These are phyloP conservation scores for Phanerodontia chrysosporium DNA, from an alignment of 768 basidiomycete genomes.

Conservation along the genomic window DNA sequence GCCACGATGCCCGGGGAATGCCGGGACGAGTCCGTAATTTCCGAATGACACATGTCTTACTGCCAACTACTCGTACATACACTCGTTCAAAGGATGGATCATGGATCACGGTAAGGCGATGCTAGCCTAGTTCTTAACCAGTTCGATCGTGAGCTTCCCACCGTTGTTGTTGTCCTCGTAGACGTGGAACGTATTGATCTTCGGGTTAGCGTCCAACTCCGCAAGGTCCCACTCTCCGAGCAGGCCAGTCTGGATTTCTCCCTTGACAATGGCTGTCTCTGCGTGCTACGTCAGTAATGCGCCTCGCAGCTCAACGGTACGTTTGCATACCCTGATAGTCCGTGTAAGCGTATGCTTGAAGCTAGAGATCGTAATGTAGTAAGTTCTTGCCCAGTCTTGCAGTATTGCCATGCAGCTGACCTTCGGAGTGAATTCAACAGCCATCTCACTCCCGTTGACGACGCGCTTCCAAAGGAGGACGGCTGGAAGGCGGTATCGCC, in stretches of 20 bases:
- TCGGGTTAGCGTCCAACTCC: neutral
- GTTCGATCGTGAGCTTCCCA: neutral
- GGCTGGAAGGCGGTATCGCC: neutral
- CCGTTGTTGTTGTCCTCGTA: neutral
- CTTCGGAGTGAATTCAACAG: neutral
- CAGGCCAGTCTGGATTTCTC: neutral
- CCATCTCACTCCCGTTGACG: neutral
- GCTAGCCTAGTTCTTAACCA: too few relatives aligned
- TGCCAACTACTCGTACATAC: too few relatives aligned
- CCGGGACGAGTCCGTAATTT: too few relatives aligned
- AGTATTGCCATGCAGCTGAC: neutral
- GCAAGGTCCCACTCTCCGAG: neutral
- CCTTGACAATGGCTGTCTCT: neutral
- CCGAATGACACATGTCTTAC: too few relatives aligned
- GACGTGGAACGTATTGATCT: neutral
- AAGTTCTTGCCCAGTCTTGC: neutral
- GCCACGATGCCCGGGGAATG: too few relatives aligned
- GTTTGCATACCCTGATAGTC: neutral
- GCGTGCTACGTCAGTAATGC: neutral
- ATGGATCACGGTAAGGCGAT: too few relatives aligned
- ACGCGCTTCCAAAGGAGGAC: neutral
- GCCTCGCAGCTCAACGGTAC: neutral
- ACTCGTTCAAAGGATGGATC: too few relatives aligned
- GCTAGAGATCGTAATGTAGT: neutral
- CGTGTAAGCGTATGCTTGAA: neutral